Base-by-base conservation (phyloP, 768 basidiomycete genomes). In the Tylopilus plumbeoviolaceoides region DNA sequence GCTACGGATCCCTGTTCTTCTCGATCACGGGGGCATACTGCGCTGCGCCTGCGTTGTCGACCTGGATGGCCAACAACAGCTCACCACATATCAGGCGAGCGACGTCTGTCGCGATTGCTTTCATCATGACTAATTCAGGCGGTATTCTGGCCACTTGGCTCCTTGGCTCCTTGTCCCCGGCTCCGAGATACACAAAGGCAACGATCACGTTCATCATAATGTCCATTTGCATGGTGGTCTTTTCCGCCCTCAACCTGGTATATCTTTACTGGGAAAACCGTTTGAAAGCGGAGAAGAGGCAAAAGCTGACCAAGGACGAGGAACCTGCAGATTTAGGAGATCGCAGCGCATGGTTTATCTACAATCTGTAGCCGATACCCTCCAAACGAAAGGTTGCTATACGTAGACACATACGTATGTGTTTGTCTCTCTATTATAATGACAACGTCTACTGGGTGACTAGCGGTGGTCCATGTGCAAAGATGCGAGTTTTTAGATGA, bases 81-180 rank as follows among this genome's bases (percentile, higher is more conserved):
- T 70, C 78, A 7, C 84, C 83, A 0, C 73, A 82, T 55, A 66
- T 74, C 40, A 72, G 81, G 27, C 77, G 84, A 17, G 84, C 82
- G 1, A 82, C 83, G 1, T 71, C 78, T 31, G 73, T 84, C 47
- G 83, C 82, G 17, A 73, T 83, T 23, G 75, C 75, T 1, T 79
- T 82, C 56, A 79, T 80, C 57, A 73, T 79, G 73, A 78, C 78
- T 21, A 84, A 84, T 60, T 69, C 74, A 0, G 82, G 82, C 11
- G 82, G 81, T 2, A 83, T 85, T 44, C 76, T 84, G 31, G 73
- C 77, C 1, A 84, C 81, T 0, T 84, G 82, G 82, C 73, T 83
- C 9, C 63, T 83, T 28, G 82, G 81, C 11, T 57, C 65, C 4
- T 62, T 83, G 14, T 80, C 79, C 3, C 68, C 75, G 1, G 68